A percentile compares a stretch with the other conserved stretches of the same genome.
Conservation (phyloP, 2,329 filamentous ascomycete genomes). For the Cladosporium sphaerospermum region DNA sequence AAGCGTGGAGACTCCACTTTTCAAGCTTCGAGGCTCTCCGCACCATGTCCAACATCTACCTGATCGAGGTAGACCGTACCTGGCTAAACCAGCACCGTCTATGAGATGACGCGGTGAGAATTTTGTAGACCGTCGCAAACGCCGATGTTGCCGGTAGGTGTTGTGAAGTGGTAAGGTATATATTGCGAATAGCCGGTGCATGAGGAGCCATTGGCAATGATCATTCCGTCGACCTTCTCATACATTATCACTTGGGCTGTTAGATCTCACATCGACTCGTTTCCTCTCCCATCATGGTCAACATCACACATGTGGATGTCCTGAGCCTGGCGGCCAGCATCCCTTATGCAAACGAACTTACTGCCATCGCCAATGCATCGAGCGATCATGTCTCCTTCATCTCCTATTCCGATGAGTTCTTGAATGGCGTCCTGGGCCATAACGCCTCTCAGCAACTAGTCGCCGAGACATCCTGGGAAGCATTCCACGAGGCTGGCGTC, state of each 20-base stretch:
- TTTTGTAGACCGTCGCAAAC: too few species aligned
- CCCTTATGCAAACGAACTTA: slow-evolving; percentile 25
- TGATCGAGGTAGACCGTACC: neutral
- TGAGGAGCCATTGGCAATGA: too few species aligned
- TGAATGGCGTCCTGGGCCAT: slow-evolving; percentile 26
- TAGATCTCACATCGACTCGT: too few species aligned
- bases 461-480: slow-evolving; percentile 21
- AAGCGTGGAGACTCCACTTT: neutral
- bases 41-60: neutral
- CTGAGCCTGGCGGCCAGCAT: slow-evolving; percentile 28
- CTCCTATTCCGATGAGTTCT: slow-evolving; percentile 26
- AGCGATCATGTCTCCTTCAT: slow-evolving; percentile 25
- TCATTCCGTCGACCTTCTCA: too few species aligned
- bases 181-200: too few species aligned
- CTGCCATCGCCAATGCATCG: slow-evolving; percentile 24
- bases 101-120: neutral
- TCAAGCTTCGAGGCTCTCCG: neutral
- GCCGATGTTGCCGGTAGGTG: too few species aligned
- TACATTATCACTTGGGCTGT: too few species aligned
- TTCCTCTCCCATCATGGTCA: slow-evolving; percentile 23
- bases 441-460: slow-evolving; percentile 26
- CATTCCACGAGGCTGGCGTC: slow-evolving; percentile 37
- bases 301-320: slow-evolving; percentile 29
- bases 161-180: too few species aligned
- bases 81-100: slow-evolving; percentile 3